Evolutionary conservation across 2,329 filamentous ascomycete species (phyloP).

Genomic region (Penicillium frequentans): DNA sequence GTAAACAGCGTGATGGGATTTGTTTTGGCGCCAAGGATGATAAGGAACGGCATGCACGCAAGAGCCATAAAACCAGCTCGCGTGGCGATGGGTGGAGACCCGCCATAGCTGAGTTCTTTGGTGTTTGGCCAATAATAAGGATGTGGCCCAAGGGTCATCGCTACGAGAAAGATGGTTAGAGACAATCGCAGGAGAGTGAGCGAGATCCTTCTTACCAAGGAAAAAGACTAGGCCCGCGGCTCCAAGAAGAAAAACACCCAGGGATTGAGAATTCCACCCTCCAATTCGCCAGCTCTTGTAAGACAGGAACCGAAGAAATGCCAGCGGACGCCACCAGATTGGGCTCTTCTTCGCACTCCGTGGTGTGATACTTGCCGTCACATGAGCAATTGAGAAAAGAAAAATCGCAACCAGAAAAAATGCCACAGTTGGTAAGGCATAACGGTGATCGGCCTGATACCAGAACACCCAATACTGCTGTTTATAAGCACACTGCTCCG

Average conservation of each 20-base stretch:
- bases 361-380: slow-evolving; percentile 13
- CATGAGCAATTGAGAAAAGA: slow-evolving; percentile 45
- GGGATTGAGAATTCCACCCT: slow-evolving; percentile 42
- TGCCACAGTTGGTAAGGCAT: slow-evolving; percentile 51
- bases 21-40: slow-evolving; percentile 52
- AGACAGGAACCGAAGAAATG: slow-evolving; percentile 37
- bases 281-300: slow-evolving; percentile 22
- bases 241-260: slow-evolving; percentile 46
- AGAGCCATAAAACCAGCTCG: slow-evolving; percentile 52
- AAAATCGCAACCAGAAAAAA: slow-evolving; percentile 52
- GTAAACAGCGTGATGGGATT: slow-evolving; percentile 56
- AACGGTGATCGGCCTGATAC: slow-evolving; percentile 55
- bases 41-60: slow-evolving; percentile 51
- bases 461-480: slow-evolving; percentile 27
- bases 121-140: slow-evolving; percentile 57
- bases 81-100: slow-evolving; percentile 54
- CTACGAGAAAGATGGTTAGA: slow-evolving; percentile 11
- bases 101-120: slow-evolving; percentile 38
- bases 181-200: background rate
- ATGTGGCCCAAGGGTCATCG: slow-evolving; percentile 47
- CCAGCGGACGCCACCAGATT: slow-evolving; percentile 26
- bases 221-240: slow-evolving; percentile 47
- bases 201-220: slow-evolving; percentile 10
- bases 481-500: slow-evolving; percentile 27
- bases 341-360: slow-evolving; percentile 13